phyloP scores from a whole-genome alignment of 768 basidiomycete species.

The Rhodotorula graminis region DNA sequence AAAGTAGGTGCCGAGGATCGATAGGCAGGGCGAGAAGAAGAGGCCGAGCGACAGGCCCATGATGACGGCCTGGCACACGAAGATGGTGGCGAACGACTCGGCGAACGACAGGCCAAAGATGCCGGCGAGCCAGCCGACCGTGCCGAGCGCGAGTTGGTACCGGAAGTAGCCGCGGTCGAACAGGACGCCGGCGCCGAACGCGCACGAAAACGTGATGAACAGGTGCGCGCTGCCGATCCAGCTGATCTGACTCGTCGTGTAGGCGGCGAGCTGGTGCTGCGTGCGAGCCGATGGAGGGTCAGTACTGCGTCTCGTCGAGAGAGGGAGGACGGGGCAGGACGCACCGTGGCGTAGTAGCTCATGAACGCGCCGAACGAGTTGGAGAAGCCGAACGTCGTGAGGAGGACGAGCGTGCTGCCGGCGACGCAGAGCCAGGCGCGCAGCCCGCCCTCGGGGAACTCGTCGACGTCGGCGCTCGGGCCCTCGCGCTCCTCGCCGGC shows the following conservation, averaged over 20 bases:
- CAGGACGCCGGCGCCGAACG: constrained; percentile 44
- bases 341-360: constrained; percentile 41
- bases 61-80: constrained; percentile 28
- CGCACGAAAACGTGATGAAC: constrained; percentile 45
- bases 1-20: constrained; percentile 54
- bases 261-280: constrained; percentile 45
- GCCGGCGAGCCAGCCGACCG: constrained; percentile 32
- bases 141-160: constrained; percentile 33
- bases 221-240: constrained; percentile 49
- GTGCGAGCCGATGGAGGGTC: too few relatives aligned
- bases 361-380: constrained; percentile 25
- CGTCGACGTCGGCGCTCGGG: background rate
- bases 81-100: constrained; percentile 22
- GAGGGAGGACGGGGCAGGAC: constrained; percentile 37
- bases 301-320: too few relatives aligned
- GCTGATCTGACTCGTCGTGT: constrained; percentile 44
- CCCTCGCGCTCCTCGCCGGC: background rate
- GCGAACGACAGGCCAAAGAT: constrained; percentile 25
- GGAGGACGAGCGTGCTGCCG: constrained; percentile 21
- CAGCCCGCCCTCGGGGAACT: background rate
- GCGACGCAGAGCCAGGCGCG: constrained; percentile 25
- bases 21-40: constrained; percentile 55
- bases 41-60: constrained; percentile 53
- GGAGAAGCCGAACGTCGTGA: constrained; percentile 28
- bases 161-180: constrained; percentile 47